These are phyloP conservation scores for Diversispora epigaea DNA, from an alignment of 192 early-diverging fungal species.

Conservation along the genomic window DNA sequence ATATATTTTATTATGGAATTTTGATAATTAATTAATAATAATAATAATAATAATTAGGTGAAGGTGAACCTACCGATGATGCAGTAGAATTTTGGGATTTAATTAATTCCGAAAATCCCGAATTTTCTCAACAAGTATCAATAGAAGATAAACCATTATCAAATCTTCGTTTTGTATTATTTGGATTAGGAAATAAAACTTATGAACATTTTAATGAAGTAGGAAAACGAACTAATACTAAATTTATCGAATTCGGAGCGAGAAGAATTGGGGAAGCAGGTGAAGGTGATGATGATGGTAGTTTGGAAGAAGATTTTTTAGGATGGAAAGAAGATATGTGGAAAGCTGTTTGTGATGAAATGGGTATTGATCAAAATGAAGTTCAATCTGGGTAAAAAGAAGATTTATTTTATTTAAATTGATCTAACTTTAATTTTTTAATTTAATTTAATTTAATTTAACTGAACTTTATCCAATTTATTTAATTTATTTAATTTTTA, in stretches of 20 bases:
- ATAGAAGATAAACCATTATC: slow-evolving; percentile 57
- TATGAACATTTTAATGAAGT: slow-evolving; percentile 92
- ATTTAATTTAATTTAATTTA: background rate
- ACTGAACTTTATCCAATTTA: slow-evolving; percentile 38
- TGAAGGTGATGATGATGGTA: slow-evolving; percentile 96
- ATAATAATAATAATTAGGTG: slow-evolving; percentile 45
- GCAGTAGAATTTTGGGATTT: slow-evolving; percentile 92
- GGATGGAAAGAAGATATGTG: slow-evolving; percentile 91
- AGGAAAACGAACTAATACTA: slow-evolving; percentile 64
- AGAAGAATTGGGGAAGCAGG: slow-evolving; percentile 73
- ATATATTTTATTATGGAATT: background rate
- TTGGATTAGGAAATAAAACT: slow-evolving; percentile 87
- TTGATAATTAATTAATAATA: background rate
- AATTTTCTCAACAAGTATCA: slow-evolving; percentile 59
- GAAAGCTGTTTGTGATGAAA: slow-evolving; percentile 69
- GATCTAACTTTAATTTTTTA: background rate
- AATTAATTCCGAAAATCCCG: slow-evolving; percentile 70
- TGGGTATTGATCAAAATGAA: slow-evolving; percentile 63
- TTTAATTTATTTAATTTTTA: background rate
- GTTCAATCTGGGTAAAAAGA: slow-evolving; percentile 22
- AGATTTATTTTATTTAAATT: background rate
- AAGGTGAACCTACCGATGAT: slow-evolving; percentile 98
- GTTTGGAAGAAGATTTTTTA: slow-evolving; percentile 94
- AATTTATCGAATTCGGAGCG: slow-evolving; percentile 73
- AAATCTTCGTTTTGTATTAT: slow-evolving; percentile 66